Evolutionary conservation across 176 grass and related monocot genomes (phyloP), one percentile per base, ranked within the genome.

Genomic region (Carex myosuroides): DNA sequence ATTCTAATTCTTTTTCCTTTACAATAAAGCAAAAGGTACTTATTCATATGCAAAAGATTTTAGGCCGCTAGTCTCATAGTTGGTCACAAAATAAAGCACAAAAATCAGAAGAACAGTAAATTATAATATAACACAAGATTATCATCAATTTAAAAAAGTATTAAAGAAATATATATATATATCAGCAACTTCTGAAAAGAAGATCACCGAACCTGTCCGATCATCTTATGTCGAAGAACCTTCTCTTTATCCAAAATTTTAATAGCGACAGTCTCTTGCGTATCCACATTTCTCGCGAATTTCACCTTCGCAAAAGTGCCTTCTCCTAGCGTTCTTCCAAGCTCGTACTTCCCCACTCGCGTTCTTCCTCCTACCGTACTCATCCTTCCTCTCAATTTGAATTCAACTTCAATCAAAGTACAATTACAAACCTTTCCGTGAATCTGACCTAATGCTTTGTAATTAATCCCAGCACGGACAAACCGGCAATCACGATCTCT

Each of bases 221-320:
- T 89, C 97, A 99, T 99, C 90, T 94, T 96, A 88, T 99, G 97
- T 55, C 83, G 82, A 83, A 99, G 91, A 48, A 99, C 90, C 87
- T 96, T 99, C 37, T 99, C 97, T 84, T 99, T 99, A 85, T 99
- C 97, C 64, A 99, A 89, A 85, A 99, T 92, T 90, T 99, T 99
- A 89, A 99, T 94, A 85, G 97, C 97, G 16, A 96, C 93, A 85
- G 85, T 88, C 73, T 96, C 97, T 17, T 70, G 80, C 30, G 91
- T 87, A 3, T 96, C 91, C 35, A 94, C 87, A 90, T 95, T 99
- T 82, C 79, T 81, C 14, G 97, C 97, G 90, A 99, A 99, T 89
- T 99, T 99, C 29, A 99, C 97, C 91, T 99, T 99, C 52, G 97
- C 97, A 87, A 99, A 99, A 76, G 91, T 94, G 6, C 97, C 97